A percentile compares a stretch with the other conserved stretches of the same genome.
phyloP scores from a whole-genome alignment of 2,329 filamentous ascomycete species.

The Diaporthe australafricana region DNA sequence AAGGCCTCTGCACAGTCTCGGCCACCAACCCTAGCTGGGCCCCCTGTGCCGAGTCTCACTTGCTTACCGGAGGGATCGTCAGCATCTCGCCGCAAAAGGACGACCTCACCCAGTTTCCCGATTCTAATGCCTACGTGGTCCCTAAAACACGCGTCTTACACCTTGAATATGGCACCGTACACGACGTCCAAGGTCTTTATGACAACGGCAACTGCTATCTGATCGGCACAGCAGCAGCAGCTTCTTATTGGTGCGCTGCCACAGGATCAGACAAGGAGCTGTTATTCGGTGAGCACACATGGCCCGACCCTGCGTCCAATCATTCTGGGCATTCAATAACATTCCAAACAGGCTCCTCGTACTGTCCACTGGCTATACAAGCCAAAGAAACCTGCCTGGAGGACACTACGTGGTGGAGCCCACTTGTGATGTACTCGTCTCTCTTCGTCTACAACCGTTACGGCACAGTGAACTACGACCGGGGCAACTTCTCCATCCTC shows the following conservation, averaged over 20 bases:
- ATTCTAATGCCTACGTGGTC: conserved; percentile 27
- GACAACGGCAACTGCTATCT: conserved; percentile 21
- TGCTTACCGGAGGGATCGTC: conserved; percentile 24
- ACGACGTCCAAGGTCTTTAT: conserved; percentile 17
- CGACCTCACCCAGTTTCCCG: conserved; percentile 2
- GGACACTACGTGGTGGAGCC: conserved; percentile 24
- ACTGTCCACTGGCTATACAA: conserved; percentile 27
- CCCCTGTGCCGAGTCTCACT: conserved; percentile 23
- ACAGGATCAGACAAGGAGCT: conserved; percentile 10
- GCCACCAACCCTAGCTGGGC: conserved; percentile 18
- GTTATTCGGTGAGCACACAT: conserved; percentile 16
- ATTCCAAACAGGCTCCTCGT: conserved; percentile 12
- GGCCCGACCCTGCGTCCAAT: too few species aligned
- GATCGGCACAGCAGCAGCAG: conserved; percentile 16
- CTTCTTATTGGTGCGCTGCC: conserved; percentile 26
- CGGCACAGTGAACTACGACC: conserved; percentile 32
- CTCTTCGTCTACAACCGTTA: conserved; percentile 30
- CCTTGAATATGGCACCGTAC: conserved; percentile 29
- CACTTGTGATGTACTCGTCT: conserved; percentile 19
- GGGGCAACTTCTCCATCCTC: conserved; percentile 32
- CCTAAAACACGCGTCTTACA: conserved; percentile 25
- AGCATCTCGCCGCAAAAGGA: conserved; percentile 25
- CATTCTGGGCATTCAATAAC: neutral
- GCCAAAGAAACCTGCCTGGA: conserved; percentile 13
- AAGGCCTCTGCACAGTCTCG: conserved; percentile 24